Conservation (phyloP, 2,329 filamentous ascomycete genomes). For the Capronia coronata region DNA sequence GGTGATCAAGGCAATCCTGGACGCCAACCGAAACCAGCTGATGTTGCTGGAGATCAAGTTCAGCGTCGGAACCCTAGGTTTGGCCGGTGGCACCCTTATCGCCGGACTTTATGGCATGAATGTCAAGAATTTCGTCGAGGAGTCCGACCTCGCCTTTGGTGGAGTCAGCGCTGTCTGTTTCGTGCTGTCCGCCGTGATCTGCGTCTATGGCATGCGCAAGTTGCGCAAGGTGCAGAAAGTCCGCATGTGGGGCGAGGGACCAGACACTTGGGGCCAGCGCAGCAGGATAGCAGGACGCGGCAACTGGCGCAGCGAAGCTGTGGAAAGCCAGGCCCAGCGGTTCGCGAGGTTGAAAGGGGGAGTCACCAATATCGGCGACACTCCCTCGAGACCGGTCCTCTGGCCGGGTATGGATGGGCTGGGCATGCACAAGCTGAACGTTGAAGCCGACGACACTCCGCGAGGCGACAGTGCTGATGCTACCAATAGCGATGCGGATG, state of each 20-base stretch:
- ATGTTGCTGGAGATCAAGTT: slow-evolving; percentile 98
- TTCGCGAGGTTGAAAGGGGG: slow-evolving; percentile 34
- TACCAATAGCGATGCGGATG: slow-evolving; percentile 5
- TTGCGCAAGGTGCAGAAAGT: slow-evolving; percentile 80
- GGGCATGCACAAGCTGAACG: slow-evolving; percentile 25
- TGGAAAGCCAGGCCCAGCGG: slow-evolving; percentile 36
- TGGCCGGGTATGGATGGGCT: slow-evolving; percentile 30
- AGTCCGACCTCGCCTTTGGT: slow-evolving; percentile 78
- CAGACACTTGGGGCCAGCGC: slow-evolving; percentile 31
- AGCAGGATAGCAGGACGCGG: slow-evolving; percentile 23
- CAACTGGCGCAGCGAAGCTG: slow-evolving; percentile 41
- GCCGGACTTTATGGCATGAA: slow-evolving; percentile 99
- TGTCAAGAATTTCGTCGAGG: slow-evolving; percentile 96
- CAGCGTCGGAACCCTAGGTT: slow-evolving; percentile 87
- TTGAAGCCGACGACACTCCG: slow-evolving; percentile 1
- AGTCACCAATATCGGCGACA: background rate
- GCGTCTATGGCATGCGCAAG: slow-evolving; percentile 74
- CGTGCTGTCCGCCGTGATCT: slow-evolving; percentile 67
- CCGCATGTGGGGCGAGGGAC: slow-evolving; percentile 68
- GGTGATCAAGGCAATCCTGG: slow-evolving; percentile 93
- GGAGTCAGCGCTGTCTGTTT: slow-evolving; percentile 66
- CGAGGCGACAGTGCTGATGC: background rate
- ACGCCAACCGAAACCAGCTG: slow-evolving; percentile 94
- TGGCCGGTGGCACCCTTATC: slow-evolving; percentile 88
- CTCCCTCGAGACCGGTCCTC: slow-evolving; percentile 23